These are phyloP conservation scores for Psilocybe sp. DNA, from an alignment of 768 basidiomycete genomes.

Conservation along the genomic window DNA sequence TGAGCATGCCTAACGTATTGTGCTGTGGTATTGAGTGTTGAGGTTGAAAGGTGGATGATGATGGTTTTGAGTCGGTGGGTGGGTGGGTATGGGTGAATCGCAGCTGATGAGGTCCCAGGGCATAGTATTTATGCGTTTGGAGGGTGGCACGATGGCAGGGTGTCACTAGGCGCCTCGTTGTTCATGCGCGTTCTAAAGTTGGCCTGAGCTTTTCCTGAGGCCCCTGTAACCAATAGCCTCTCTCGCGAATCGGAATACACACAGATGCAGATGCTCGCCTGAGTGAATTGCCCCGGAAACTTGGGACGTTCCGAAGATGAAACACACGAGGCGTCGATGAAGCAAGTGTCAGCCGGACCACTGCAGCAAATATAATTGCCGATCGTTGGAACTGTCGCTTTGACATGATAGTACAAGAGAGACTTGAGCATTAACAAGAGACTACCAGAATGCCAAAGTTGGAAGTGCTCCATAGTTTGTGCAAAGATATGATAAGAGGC, in stretches of 20 bases:
- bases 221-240: neutral
- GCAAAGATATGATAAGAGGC: too few relatives aligned
- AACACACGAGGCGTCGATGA: conserved; percentile 11
- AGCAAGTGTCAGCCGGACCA: conserved; percentile 1
- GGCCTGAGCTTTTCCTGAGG: neutral
- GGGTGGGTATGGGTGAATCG: neutral
- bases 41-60: neutral
- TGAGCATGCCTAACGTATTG: conserved; percentile 41
- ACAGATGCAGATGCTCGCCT: neutral
- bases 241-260: neutral
- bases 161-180: conserved; percentile 12
- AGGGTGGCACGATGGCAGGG: neutral
- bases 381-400: too few relatives aligned
- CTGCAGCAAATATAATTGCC: neutral
- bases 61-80: neutral
- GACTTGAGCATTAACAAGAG: too few relatives aligned
- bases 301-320: conserved; percentile 3
- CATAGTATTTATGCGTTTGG: neutral
- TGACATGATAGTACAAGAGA: too few relatives aligned
- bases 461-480: too few relatives aligned
- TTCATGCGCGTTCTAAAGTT: conserved; percentile 3
- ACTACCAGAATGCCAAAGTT: too few relatives aligned
- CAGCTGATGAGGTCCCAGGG: neutral
- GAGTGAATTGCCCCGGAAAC: neutral
- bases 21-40: neutral